These are phyloP conservation scores for Moesziomyces antarcticus DNA, from an alignment of 1,284 basidiomycete genomes.

Conservation along the genomic window DNA sequence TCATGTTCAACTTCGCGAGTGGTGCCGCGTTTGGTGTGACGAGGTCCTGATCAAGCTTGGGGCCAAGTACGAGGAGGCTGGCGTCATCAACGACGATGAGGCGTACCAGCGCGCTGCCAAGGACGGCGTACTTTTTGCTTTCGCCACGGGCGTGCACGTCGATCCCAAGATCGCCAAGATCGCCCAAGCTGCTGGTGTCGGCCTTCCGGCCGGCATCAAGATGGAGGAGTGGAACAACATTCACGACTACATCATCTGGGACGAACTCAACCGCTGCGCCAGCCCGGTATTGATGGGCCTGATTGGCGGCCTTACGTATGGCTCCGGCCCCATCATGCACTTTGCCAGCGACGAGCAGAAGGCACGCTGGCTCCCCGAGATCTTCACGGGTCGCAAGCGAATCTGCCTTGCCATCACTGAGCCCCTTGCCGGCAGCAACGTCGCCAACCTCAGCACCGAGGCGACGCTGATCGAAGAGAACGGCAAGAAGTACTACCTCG, in stretches of 20 bases:
- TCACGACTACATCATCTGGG: slow-evolving; percentile 60
- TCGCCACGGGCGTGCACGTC: slow-evolving; percentile 45
- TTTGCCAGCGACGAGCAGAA: slow-evolving; percentile 55
- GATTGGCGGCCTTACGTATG: slow-evolving; percentile 43
- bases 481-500: slow-evolving; percentile 65
- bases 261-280: slow-evolving; percentile 55
- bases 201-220: slow-evolving; percentile 47
- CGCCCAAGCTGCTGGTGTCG: slow-evolving; percentile 31
- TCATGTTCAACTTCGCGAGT: slow-evolving; percentile 47
- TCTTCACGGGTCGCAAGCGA: slow-evolving; percentile 52
- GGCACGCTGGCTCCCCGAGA: slow-evolving; percentile 50
- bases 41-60: slow-evolving; percentile 42
- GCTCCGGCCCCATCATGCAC: slow-evolving; percentile 52
- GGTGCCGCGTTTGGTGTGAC: slow-evolving; percentile 43
- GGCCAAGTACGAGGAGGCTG: slow-evolving; percentile 44
- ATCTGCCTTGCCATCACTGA: slow-evolving; percentile 64
- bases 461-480: slow-evolving; percentile 64
- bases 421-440: slow-evolving; percentile 66
- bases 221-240: slow-evolving; percentile 59
- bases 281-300: slow-evolving; percentile 41
- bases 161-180: slow-evolving; percentile 50
- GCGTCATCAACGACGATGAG: slow-evolving; percentile 32
- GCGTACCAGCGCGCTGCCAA: slow-evolving; percentile 52
- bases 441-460: slow-evolving; percentile 63
- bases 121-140: slow-evolving; percentile 56